Conservation (phyloP, 2,329 filamentous ascomycete species). For the Cyphellophora europaea region DNA sequence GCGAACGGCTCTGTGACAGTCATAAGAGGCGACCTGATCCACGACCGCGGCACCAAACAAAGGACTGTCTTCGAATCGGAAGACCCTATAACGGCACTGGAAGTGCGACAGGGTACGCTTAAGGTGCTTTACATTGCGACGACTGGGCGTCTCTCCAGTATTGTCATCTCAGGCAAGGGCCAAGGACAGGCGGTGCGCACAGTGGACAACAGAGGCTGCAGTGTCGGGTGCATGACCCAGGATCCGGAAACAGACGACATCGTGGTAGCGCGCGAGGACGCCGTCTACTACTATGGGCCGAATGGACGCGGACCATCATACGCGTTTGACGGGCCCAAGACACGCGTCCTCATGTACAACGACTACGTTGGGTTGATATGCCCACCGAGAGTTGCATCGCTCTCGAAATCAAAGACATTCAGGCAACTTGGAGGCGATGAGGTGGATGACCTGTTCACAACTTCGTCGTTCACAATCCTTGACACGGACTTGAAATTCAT, state of each 20-base stretch:
- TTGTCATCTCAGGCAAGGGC: conserved; percentile 78
- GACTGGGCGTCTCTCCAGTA: conserved; percentile 74
- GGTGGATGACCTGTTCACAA: conserved; percentile 72
- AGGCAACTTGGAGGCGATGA: conserved; percentile 64
- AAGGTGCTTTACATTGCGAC: conserved; percentile 89
- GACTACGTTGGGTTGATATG: conserved; percentile 85
- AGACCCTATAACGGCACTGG: conserved; percentile 87
- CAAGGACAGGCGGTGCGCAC: conserved; percentile 83
- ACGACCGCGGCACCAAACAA: conserved; percentile 89
- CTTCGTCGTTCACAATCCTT: conserved; percentile 81
- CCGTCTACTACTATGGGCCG: conserved; percentile 83
- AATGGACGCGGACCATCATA: conserved; percentile 80
- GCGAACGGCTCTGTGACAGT: conserved; percentile 91
- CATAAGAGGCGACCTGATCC: conserved; percentile 85
- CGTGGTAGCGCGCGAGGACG: conserved; percentile 87
- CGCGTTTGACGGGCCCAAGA: conserved; percentile 87
- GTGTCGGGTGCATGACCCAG: conserved; percentile 87
- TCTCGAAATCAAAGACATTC: conserved; percentile 51
- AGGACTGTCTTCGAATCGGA: conserved; percentile 93
- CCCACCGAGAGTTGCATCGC: conserved; percentile 53
- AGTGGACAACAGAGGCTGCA: conserved; percentile 82
- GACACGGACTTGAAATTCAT: conserved; percentile 86
- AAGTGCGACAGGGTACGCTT: conserved; percentile 53
- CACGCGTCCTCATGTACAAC: conserved; percentile 64
- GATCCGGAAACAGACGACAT: conserved; percentile 74